Percentiles rank a stretch among this genome's conserved stretches.
Evolutionary conservation across 768 basidiomycete species (phyloP).

Genomic region (Chalciporus chontae): DNA sequence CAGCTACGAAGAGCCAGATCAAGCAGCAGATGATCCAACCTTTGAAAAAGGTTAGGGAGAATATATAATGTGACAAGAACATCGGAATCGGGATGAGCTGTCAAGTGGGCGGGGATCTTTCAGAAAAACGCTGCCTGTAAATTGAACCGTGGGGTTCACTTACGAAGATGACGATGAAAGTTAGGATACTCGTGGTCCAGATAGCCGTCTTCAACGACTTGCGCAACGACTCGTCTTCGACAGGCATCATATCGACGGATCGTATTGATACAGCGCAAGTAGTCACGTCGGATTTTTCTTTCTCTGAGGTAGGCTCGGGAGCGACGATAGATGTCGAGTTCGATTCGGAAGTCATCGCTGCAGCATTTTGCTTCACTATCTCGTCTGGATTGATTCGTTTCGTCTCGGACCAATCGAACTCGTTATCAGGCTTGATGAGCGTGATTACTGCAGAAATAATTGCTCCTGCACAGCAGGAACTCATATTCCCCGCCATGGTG

Average conservation of each 20-base stretch:
- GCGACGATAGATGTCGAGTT: not conserved
- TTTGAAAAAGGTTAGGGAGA: constrained; percentile 15
- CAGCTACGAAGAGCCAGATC: constrained; percentile 17
- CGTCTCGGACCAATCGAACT: constrained; percentile 17
- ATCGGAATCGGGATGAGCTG: constrained; percentile 15
- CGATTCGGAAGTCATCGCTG: not conserved
- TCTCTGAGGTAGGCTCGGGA: constrained; percentile 4
- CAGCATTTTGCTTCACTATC: constrained; percentile 4
- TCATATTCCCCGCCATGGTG: constrained; percentile 15
- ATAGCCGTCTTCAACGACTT: constrained; percentile 13
- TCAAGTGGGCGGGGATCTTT: too few relatives aligned
- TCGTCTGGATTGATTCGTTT: constrained; percentile 15
- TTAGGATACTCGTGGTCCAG: constrained; percentile 12
- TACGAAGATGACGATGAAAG: constrained; percentile 13
- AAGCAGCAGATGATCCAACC: constrained; percentile 17
- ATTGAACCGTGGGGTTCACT: too few relatives aligned
- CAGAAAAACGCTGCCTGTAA: too few relatives aligned
- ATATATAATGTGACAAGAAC: constrained; percentile 17
- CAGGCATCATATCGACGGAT: not conserved
- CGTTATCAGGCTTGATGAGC: constrained; percentile 17
- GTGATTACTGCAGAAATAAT: constrained; percentile 14
- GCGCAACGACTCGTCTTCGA: constrained; percentile 5
- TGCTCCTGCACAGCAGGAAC: constrained; percentile 14
- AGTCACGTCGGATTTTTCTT: constrained; percentile 11
- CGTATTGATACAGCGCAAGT: not conserved